These are phyloP conservation scores for Blastobotrys robertii DNA, from an alignment of 805 yeast species.

Conservation along the genomic window DNA sequence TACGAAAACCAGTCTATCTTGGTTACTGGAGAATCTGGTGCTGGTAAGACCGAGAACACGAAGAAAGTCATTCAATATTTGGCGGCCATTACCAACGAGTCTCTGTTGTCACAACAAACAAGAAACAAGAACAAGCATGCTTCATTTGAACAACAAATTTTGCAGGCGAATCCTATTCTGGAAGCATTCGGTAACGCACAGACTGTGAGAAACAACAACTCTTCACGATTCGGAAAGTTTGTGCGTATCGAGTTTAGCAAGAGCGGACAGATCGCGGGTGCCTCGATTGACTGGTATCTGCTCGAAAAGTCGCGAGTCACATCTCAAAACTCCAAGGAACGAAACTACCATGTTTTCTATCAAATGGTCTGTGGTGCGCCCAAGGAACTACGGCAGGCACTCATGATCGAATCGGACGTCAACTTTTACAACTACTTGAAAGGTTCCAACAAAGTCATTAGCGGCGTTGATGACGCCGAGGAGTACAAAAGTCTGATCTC, in stretches of 20 bases:
- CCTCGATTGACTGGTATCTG: conserved; percentile 89
- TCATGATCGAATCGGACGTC: conserved; percentile 38
- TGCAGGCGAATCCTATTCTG: conserved; percentile 89
- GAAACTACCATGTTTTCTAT: conserved; percentile 91
- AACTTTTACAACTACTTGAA: conserved; percentile 49
- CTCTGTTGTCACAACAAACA: conserved; percentile 6
- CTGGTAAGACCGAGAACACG: conserved; percentile 97
- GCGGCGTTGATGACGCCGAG: conserved; percentile 63
- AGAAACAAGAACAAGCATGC: conserved; percentile 17
- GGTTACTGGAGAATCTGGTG: conserved; percentile 99
- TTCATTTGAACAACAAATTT: conserved; percentile 70
- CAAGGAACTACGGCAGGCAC: conserved; percentile 26
- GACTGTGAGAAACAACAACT: conserved; percentile 85
- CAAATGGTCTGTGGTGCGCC: conserved; percentile 67
- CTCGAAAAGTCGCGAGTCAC: conserved; percentile 91
- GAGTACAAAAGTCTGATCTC: conserved; percentile 55
- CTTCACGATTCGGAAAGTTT: conserved; percentile 95
- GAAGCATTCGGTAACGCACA: conserved; percentile 98
- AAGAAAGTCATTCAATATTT: conserved; percentile 88
- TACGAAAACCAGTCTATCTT: conserved; percentile 77
- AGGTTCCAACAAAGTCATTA: conserved; percentile 44
- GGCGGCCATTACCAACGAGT: conserved; percentile 55
- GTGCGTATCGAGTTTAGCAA: conserved; percentile 70
- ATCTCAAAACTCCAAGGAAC: conserved; percentile 59
- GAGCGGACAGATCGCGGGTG: conserved; percentile 66